Conservation (phyloP, 2,329 filamentous ascomycete genomes). For the Neonectria ditissima region DNA sequence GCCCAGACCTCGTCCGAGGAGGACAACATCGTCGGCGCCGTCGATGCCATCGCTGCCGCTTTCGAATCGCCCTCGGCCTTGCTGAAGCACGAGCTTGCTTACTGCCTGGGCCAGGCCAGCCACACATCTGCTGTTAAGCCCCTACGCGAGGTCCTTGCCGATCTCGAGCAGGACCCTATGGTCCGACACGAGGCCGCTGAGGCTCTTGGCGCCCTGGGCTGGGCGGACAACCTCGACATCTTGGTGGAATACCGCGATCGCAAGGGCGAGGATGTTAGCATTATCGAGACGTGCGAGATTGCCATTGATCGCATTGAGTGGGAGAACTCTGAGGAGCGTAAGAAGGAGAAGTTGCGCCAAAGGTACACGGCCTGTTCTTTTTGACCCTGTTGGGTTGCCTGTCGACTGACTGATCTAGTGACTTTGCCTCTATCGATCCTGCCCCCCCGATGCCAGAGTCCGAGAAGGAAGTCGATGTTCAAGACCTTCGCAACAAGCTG, state of each 20-base stretch:
- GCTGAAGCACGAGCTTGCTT: slow-evolving; percentile 95
- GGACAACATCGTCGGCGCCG: slow-evolving; percentile 65
- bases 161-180: slow-evolving; percentile 91
- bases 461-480: slow-evolving; percentile 78
- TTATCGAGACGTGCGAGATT: slow-evolving; percentile 97
- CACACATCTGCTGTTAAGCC: slow-evolving; percentile 80
- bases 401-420: slow-evolving; percentile 66
- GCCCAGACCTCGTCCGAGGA: slow-evolving; percentile 76
- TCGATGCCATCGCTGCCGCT: slow-evolving; percentile 87
- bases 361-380: slow-evolving; percentile 68
- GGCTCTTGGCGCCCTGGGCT: slow-evolving; percentile 88
- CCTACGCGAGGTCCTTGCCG: slow-evolving; percentile 78
- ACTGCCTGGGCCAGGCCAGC: slow-evolving; percentile 92
- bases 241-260: slow-evolving; percentile 81
- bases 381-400: slow-evolving; percentile 33
- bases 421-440: slow-evolving; percentile 95
- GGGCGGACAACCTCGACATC: slow-evolving; percentile 78
- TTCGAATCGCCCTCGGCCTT: slow-evolving; percentile 88
- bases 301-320: slow-evolving; percentile 94
- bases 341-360: slow-evolving; percentile 80
- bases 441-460: slow-evolving; percentile 86
- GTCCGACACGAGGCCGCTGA: slow-evolving; percentile 97
- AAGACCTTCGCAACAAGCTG: slow-evolving; percentile 79
- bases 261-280: slow-evolving; percentile 78
- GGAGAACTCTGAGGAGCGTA: slow-evolving; percentile 81